These are phyloP conservation scores for Xylariaceae sp. DNA, from an alignment of 2,329 filamentous ascomycete species.

Conservation along the genomic window DNA sequence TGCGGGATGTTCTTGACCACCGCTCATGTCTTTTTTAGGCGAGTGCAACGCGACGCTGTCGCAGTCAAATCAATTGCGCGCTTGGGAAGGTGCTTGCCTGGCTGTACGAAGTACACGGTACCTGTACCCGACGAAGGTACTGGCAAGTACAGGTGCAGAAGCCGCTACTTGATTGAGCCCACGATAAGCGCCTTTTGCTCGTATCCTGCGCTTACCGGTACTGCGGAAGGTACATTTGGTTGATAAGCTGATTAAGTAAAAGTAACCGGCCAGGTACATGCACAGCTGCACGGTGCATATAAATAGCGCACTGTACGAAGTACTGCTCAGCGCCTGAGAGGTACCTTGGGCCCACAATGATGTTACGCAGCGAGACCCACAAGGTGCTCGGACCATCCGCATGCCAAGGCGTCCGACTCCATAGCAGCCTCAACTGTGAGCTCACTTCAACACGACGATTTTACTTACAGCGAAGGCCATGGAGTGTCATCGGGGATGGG, in stretches of 20 bases:
- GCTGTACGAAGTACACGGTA: not conserved
- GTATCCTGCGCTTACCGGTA: no score
- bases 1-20: constrained; percentile 3
- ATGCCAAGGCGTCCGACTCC: not conserved
- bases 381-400: not conserved
- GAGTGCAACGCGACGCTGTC: constrained; percentile 21
- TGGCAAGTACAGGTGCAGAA: not conserved
- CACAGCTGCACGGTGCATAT: no score
- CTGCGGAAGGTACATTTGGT: no score
- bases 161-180: not conserved
- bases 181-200: no score
- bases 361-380: not conserved
- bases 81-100: constrained; percentile 1
- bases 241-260: no score
- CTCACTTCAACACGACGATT: not conserved
- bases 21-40: constrained; percentile 20
- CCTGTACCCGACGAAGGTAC: not conserved
- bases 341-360: not conserved
- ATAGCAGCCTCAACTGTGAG: not conserved
- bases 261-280: no score
- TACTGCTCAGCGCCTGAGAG: not conserved
- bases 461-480: not conserved
- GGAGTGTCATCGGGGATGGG: not conserved
- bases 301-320: no score
- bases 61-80: constrained; percentile 19